Conservation (phyloP, 2,329 filamentous ascomycete genomes). For the Talaromyces sp. region DNA sequence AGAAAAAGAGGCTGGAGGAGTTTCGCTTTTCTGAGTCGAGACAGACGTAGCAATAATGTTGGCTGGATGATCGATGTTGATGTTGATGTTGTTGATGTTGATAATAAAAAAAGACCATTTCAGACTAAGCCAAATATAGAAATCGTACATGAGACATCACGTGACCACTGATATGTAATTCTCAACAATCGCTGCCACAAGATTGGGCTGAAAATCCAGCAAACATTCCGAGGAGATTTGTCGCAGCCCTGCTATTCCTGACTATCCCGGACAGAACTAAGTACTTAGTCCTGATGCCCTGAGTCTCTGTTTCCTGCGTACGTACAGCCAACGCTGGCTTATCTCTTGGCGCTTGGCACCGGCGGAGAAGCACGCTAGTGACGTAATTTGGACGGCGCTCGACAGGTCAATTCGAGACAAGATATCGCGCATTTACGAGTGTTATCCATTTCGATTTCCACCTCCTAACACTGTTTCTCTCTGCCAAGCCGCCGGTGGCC, state of each 20-base stretch:
- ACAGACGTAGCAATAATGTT: neutral
- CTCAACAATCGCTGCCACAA: neutral
- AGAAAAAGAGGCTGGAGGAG: conserved; percentile 43
- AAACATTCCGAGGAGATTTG: neutral
- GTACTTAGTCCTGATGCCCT: no score
- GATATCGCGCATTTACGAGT: neutral
- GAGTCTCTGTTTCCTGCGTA: neutral
- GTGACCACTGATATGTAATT: neutral
- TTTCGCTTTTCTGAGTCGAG: conserved; percentile 16
- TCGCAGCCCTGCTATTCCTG: neutral
- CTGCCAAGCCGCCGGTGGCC: no score
- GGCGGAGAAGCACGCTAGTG: neutral
- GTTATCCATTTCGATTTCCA: no score
- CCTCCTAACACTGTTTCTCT: neutral
- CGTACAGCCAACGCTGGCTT: neutral
- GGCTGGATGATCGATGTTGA: neutral
- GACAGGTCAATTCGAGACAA: neutral
- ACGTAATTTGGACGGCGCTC: neutral
- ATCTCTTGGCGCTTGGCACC: neutral
- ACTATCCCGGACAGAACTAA: neutral
- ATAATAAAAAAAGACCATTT: no score
- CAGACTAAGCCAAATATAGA: neutral
- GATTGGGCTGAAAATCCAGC: neutral
- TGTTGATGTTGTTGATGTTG: neutral
- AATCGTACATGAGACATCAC: neutral